Evolutionary conservation across 106 monocot species (phyloP), one percentile per base, ranked within the genome.

Genomic region (Apostasia ramifera): DNA sequence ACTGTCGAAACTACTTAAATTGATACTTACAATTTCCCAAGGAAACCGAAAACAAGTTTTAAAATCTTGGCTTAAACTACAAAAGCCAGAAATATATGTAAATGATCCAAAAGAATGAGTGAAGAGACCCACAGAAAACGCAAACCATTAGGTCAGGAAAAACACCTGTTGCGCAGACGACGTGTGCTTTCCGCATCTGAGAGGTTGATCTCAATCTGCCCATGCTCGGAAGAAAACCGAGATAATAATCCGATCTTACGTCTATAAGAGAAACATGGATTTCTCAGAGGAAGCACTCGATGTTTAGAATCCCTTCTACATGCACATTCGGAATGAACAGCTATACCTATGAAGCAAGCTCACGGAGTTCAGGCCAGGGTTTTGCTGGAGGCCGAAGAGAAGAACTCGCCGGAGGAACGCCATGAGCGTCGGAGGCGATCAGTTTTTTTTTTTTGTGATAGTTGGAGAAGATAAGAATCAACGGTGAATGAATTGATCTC

Each of bases 141-240:
- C 12, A 59, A 7, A 6, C 44, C 6, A 1, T 3, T 26, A 55
- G 1, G 44, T 73, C 5, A 5, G 8, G 14, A 63, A 50, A 44
- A 51, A 3, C 37, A 89, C 95, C 91, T 92, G 77, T 97, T 97
- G 57, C 76, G n/a, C 2, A 97, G 74, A 14, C 89, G 84, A 13
- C 89, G 88, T 61, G 78, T 81, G 70, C 84, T 83, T 66, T 97
- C 95, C 55, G 86, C 89, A 48, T 78, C 63, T 56, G 84, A 84
- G 13, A 97, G 78, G 68, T 97, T 80, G 12, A 78, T 43, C 9
- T 75, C 74, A 47, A 73, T 12, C 44, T 87, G 64, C 14, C 64
- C 53, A 11, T 49, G 62, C 53, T 74, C 71, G 2, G 87, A 77
- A 11, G 59, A 84, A 46, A 73, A 71, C 6, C 79, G 61, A 50